Evolutionary conservation across 106 monocot genomes (phyloP), one percentile per base, ranked within the genome.

Genomic region (Platanthera zijinensis): DNA sequence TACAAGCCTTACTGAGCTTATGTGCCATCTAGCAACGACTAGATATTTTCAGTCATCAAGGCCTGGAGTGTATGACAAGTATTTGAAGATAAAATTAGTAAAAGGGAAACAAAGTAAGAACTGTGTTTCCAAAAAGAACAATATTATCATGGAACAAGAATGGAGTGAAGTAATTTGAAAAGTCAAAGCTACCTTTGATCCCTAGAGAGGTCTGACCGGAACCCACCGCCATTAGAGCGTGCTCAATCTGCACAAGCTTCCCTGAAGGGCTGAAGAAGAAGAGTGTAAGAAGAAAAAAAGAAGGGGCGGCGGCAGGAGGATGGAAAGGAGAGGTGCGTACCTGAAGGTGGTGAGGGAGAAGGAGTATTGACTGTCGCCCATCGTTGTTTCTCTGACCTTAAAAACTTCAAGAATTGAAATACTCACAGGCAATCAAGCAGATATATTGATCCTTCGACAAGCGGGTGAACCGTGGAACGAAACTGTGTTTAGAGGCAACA

Each of bases 211-310:
- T 97, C 77, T 97, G 97, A 22, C 97, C 97, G 15, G 97, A 91
- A 85, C 93, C 97, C 10, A 97, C 97, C 21, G 97, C 97, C 76
- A 72, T 87, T 10, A 97, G 83, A 4, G 94, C 97, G 50, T 97
- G 91, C 86, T 97, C 97, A 53, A 97, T 97, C 94, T 97, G 97
- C 14, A 94, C 97, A 30, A 97, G 86, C 86, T 97, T 97, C 50
- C 97, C 97, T 61, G 97, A 94, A 21, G 93, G 97, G 48, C 97
- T 97, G 63, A 22, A 94, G 25, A 22, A 50, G 19, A 5, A 56
- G 48, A 28, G 12, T 18, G 45, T 61, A n/a, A 18, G 28, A 21
- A 1, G 48, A 1, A 5, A 68, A 66, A n/a, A 52, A 52, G 28
- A 32, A 39, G 2, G 28, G 10, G 50, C 30, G 22, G 50, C 8